Conservation (phyloP, 495 filamentous ascomycete species). For the Neurospora africana region DNA sequence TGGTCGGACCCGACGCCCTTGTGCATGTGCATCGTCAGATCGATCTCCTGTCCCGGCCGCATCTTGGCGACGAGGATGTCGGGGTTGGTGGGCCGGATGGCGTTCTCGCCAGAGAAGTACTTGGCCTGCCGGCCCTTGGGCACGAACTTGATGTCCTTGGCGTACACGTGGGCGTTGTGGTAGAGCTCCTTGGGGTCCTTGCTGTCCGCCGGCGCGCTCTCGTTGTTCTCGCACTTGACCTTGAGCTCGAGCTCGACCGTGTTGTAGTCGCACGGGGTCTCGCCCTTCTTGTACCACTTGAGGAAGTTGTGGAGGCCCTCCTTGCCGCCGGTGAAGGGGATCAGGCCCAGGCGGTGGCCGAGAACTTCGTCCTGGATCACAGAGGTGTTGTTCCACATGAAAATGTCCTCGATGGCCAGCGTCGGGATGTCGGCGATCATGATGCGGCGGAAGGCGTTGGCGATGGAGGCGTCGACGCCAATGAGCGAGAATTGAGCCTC, state of each 20-base stretch:
- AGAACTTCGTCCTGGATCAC: conserved; percentile 98
- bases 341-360: conserved; percentile 73
- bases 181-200: conserved; percentile 76
- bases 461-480: conserved; percentile 82
- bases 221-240: conserved; percentile 67
- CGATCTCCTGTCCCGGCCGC: conserved; percentile 78
- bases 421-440: conserved; percentile 90
- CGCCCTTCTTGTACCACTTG: conserved; percentile 54
- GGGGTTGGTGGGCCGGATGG: conserved; percentile 68
- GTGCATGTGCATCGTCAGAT: conserved; percentile 74
- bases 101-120: conserved; percentile 54
- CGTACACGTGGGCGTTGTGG: conserved; percentile 78
- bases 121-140: conserved; percentile 62
- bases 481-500: conserved; percentile 83
- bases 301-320: conserved; percentile 63
- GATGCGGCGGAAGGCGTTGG: conserved; percentile 97
- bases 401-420: conserved; percentile 86
- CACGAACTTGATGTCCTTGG: conserved; percentile 63
- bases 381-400: conserved; percentile 87
- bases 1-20: conserved; percentile 94
- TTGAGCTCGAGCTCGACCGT: conserved; percentile 63
- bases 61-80: conserved; percentile 93
- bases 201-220: conserved; percentile 54
- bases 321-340: conserved; percentile 72
- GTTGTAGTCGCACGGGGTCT: conserved; percentile 61